Percentiles rank a stretch among this genome's conserved stretches.
Evolutionary conservation across 768 basidiomycete species (phyloP).

Genomic region (Naematelia encephala): DNA sequence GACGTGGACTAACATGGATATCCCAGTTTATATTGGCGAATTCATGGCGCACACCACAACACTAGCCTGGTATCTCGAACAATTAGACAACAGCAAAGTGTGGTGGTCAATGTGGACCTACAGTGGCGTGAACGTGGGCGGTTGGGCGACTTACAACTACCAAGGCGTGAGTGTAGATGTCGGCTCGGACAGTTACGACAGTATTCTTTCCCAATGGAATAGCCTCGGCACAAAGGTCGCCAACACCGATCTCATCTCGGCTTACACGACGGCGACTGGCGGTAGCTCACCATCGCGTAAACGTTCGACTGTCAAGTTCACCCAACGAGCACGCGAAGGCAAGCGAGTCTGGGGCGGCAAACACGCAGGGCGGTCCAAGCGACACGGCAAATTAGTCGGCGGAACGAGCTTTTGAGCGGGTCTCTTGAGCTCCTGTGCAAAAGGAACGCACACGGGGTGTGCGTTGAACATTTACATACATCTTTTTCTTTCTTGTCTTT

Average conservation of each 20-base stretch:
- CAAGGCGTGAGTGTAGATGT: conserved; percentile 27
- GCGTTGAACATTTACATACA: no score
- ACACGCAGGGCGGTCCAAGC: background rate
- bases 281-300: conserved; percentile 15
- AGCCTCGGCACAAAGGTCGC: conserved; percentile 27
- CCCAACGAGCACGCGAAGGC: background rate
- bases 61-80: conserved; percentile 31
- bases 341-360: background rate
- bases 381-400: background rate
- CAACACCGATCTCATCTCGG: conserved; percentile 16
- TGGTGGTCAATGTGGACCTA: conserved; percentile 40
- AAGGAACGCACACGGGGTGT: no score
- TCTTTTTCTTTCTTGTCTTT: background rate
- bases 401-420: background rate
- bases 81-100: conserved; percentile 29
- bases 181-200: conserved; percentile 31
- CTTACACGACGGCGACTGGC: conserved; percentile 20
- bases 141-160: conserved; percentile 41
- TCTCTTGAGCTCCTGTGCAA: background rate
- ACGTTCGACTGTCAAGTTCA: background rate
- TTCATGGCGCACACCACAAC: conserved; percentile 41
- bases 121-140: conserved; percentile 23
- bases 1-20: conserved; percentile 23
- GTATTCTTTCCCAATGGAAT: conserved; percentile 28
- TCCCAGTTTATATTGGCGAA: conserved; percentile 40